Evolutionary conservation across 164 flowering plant species (phyloP), one percentile per base, ranked within the genome.

Genomic region (Protea cynaroides): DNA sequence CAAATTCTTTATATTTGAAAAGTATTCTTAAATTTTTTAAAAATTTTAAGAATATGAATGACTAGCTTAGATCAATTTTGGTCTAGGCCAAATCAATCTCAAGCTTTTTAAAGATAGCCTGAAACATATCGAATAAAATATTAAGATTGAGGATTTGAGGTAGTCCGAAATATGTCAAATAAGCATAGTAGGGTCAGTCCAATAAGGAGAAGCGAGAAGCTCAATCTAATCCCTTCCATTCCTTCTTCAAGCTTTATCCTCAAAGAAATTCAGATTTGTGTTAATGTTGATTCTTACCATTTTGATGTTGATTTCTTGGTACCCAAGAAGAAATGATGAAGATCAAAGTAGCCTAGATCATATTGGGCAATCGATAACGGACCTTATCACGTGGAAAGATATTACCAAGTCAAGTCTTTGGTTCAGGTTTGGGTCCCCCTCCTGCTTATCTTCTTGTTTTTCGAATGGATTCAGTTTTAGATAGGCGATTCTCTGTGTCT

Each of bases 301-400:
- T 17, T 14, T 14, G 10, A 2, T 46, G 69, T 56, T 13, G 19
- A 49, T 69, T 62, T 58, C 68, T 59, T 5, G 51, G 63, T 65
- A 25, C 5, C 14, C 59, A 83, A 83, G 67, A 34, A 50, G 61
- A 21, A 43, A 36, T 37, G 77, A 76, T 34, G 76, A 54, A 36
- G 76, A 76, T 18, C 61, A 65, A 40, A 71, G 73, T 60, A 62
- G 77, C 63, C 59, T 90, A 7, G 81, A 88, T 67, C 69, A 56
- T 36, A 65, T 86, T 19, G 83, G 85, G 54, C 71, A 70, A 73
- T 24, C 80, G 68, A 52, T 86, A 2, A 65, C 50, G 56, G 98
- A 93, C 59, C 65, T 90, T 74, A 65, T 86, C 1, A 83, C 89
- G 96, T 93, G 98, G 98, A 87, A 75, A 50, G 96, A 93, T 77